A percentile compares a stretch with the other conserved stretches of the same genome.
Evolutionary conservation across 345 rosid species (phyloP).

Genomic region (Aegle marmelos): DNA sequence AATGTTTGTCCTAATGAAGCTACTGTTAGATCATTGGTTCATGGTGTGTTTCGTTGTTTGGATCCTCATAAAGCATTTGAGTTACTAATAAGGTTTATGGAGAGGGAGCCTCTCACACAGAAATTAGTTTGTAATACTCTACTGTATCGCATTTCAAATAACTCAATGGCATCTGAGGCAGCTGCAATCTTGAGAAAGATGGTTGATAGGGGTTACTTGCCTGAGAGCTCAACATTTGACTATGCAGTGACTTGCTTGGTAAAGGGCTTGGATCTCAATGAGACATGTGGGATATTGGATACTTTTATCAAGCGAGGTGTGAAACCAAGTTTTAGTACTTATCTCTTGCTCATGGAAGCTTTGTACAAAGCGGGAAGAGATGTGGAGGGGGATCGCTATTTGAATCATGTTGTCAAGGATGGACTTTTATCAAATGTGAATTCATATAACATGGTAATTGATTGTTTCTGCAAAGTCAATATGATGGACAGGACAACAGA

Average conservation of each 20-base stretch:
- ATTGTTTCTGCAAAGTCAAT: conserved; percentile 72
- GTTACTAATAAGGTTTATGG: conserved; percentile 44
- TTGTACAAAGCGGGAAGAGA: conserved; percentile 45
- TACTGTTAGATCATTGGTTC: conserved; percentile 73
- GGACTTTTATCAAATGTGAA: conserved; percentile 50
- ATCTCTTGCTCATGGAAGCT: conserved; percentile 59
- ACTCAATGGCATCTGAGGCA: conserved; percentile 71
- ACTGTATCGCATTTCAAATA: conserved; percentile 58
- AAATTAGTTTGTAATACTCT: conserved; percentile 59
- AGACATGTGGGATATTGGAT: conserved; percentile 58
- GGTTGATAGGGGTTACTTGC: conserved; percentile 49
- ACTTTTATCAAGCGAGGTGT: conserved; percentile 47
- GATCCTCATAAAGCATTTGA: conserved; percentile 55
- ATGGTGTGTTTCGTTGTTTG: conserved; percentile 60
- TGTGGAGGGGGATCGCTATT: conserved; percentile 49
- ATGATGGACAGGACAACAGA: conserved; percentile 48
- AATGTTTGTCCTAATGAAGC: conserved; percentile 72
- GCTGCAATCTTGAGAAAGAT: conserved; percentile 49
- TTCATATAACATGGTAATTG: conserved; percentile 69
- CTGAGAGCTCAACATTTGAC: conserved; percentile 58
- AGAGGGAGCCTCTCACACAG: conserved; percentile 41
- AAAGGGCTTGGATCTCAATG: conserved; percentile 51
- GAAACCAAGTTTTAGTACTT: conserved; percentile 56
- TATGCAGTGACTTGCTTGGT: conserved; percentile 56
- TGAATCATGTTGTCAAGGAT: conserved; percentile 41